Conservation (phyloP, 495 filamentous ascomycete species). For the Neurospora sp. region DNA sequence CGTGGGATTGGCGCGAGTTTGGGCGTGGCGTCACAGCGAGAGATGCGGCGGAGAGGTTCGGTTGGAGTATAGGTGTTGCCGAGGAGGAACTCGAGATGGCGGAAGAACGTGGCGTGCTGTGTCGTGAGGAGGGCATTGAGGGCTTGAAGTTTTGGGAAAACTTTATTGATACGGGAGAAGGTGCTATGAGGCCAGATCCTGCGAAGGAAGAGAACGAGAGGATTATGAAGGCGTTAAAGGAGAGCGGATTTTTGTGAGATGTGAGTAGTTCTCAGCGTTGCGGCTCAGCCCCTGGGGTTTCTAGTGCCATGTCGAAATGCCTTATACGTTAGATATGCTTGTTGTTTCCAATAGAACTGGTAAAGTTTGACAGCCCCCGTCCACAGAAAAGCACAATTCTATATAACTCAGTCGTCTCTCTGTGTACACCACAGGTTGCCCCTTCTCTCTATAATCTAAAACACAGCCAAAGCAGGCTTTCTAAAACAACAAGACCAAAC, state of each 20-base stretch:
- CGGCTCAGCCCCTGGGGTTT: too few species aligned
- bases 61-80: slow-evolving; percentile 98
- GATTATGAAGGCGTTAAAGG: slow-evolving; percentile 22
- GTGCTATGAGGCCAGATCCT: slow-evolving; percentile 16
- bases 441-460: neutral
- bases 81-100: slow-evolving; percentile 96
- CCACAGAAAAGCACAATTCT: neutral
- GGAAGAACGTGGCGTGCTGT: slow-evolving; percentile 72
- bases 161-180: slow-evolving; percentile 38
- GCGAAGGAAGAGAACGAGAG: slow-evolving; percentile 14
- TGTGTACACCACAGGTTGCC: neutral
- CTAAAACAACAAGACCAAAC: neutral
- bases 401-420: neutral
- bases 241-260: slow-evolving; percentile 31
- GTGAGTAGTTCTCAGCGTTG: neutral
- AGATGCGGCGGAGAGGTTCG: slow-evolving; percentile 81
- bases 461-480: neutral
- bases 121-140: slow-evolving; percentile 75
- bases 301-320: neutral
- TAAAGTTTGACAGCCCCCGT: neutral
- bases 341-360: neutral
- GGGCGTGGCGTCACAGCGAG: slow-evolving; percentile 83
- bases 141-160: slow-evolving; percentile 79
- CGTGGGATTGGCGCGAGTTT: slow-evolving; percentile 68
- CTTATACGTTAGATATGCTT: neutral